Evolutionary conservation across 1,139 yeast species (phyloP), one percentile per base, ranked within the genome.

Genomic region (Saccharomycopsis crataegensis): DNA sequence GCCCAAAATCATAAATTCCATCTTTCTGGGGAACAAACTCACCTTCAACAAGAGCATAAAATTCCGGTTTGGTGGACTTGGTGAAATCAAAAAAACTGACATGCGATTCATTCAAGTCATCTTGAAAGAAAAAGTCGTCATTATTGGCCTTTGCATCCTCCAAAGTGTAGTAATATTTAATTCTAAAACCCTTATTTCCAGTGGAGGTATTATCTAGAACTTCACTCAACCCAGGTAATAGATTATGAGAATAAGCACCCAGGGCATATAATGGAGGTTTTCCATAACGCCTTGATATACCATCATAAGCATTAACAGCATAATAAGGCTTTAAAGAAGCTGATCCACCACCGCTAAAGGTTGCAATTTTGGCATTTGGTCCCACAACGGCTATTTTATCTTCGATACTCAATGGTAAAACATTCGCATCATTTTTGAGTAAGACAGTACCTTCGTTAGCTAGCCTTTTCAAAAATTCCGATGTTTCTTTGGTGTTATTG

Each of bases 391-490:
- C 78, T n/a, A 77, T 58, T 48, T 75, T 66, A 55, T 74, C 67
- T 28, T 74, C 68, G 1, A 78, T 78, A n/a, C 60, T 60, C 7
- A 61, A 62, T 11, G 86, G 86, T 57, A 81, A 69, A 52, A 75
- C 68, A 42, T 70, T 72, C 8, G 76, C 77, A 28, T 65, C 68
- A 62, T 82, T 81, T 59, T 76, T 81, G 58, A 82, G 70, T 59
- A 82, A 66, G 1, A 79, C 77, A 44, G 80, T 68, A 1, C 82
- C 79, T 62, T 82, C 86, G 49, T 76, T 68, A 3, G 86, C 84
- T 41, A 78, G 77, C 45, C 74, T 72, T 67, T 17, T 68, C 69
- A 31, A 62, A 48, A 76, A 67, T 0, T 84, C 81, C 1, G 77
- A 71, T 46, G 73, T 69, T 54, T 75, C 76, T 32, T 82, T 75